Evolutionary conservation across 1,139 yeast species (phyloP), one percentile per base, ranked within the genome.

Genomic region (Geotrichum macrosporum): DNA sequence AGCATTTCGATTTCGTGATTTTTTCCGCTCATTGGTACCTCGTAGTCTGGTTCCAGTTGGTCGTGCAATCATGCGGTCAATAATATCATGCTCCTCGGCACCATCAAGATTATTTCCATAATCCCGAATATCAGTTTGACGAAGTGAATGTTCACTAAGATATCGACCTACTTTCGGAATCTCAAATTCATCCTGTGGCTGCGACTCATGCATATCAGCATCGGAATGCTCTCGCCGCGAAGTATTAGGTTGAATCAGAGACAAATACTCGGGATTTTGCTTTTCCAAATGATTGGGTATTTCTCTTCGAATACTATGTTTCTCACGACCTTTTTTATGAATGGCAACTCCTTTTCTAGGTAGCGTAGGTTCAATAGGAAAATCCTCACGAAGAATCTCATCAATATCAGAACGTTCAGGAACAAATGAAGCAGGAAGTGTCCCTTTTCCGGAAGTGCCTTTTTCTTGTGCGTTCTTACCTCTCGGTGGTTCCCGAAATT

Each of bases 1-100:
- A n/a, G n/a, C n/a, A n/a, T n/a, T n/a, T n/a, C n/a, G n/a, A n/a
- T n/a, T n/a, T n/a, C n/a, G n/a, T n/a, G n/a, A n/a, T n/a, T n/a
- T n/a, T n/a, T n/a, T n/a, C n/a, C n/a, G n/a, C n/a, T n/a, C n/a
- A n/a, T n/a, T n/a, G n/a, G 16, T n/a, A 10, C 6, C 12, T 6
- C 29, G 29, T 30, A 5, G 16, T 32, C 35, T 26, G 27, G 45
- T 24, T 24, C 40, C 20, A n/a, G 34, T 26, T n/a, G 41, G 30
- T 41, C 45, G 21, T 5, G 45, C 19, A 2, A 46, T 16, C 49
- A 46, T 46, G 24, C 32, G 42, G 24, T 46, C 49, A n/a, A 46
- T 18, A 4, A 19, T 41, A 27, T 46, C 42, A 22, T 40, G 29
- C 35, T 46, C 49, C 13, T 19, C 32, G 9, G 49, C 49, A 5